Evolutionary conservation across 768 basidiomycete species (phyloP).

Genomic region (Leccinum broughii): DNA sequence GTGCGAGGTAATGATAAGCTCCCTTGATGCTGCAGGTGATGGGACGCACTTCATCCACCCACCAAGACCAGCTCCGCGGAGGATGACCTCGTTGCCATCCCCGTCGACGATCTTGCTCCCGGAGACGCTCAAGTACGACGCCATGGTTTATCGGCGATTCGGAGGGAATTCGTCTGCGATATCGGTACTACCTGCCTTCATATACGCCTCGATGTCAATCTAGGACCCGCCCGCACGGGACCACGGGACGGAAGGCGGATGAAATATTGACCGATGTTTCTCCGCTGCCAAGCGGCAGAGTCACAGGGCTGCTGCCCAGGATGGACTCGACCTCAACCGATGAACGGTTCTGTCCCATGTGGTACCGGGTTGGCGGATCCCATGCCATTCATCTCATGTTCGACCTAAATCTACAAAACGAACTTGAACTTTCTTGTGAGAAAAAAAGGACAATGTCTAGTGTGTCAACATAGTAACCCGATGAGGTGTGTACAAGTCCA

Average conservation of each 20-base stretch:
- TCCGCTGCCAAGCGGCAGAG: slow-evolving; percentile 10
- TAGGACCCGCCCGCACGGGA: background rate
- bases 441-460: slow-evolving; percentile 16
- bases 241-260: background rate
- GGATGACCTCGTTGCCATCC: slow-evolving; percentile 55
- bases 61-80: slow-evolving; percentile 76
- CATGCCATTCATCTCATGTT: slow-evolving; percentile 7
- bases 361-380: background rate
- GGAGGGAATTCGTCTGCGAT: background rate
- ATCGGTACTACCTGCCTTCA: background rate
- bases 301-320: slow-evolving; percentile 3
- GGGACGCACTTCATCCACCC: slow-evolving; percentile 82
- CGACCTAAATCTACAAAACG: slow-evolving; percentile 25
- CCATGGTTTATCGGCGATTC: slow-evolving; percentile 12
- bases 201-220: background rate
- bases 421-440: slow-evolving; percentile 4
- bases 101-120: slow-evolving; percentile 63
- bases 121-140: slow-evolving; percentile 52
- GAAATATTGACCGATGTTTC: slow-evolving; percentile 17
- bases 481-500: slow-evolving; percentile 26
- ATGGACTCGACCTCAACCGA: background rate
- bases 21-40: slow-evolving; percentile 9
- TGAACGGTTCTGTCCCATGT: background rate
- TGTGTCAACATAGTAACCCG: slow-evolving; percentile 18
- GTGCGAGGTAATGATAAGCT: slow-evolving; percentile 7